Evolutionary conservation across 768 basidiomycete species (phyloP), one percentile per base, ranked within the genome.

Genomic region (Xerocomellus dryophilus): DNA sequence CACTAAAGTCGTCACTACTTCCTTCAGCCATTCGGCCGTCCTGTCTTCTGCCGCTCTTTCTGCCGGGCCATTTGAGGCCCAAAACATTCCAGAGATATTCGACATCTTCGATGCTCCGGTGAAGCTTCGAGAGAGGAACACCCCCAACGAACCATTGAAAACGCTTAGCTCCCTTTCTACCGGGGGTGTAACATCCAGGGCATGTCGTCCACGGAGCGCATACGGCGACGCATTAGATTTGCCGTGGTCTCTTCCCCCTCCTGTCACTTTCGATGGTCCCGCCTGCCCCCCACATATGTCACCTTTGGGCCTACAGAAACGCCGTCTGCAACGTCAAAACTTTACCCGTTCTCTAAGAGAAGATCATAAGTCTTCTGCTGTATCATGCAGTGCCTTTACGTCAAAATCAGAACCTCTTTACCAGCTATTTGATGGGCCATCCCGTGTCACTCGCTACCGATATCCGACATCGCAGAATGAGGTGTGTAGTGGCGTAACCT

Each of bases 71-170:
- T 46, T 45, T 11, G 54, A 39, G 15, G 36, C 35, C 38, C 49
- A 67, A 21, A 61, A 58, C 15, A 51, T 67, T 18, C 66, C 66
- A 11, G 70, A 68, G 40, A 77, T 79, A 44, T 74, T 77, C 56
- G 80, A 81, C 62, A 79, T 82, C 53, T 80, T 80, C 60, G 80
- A 82, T 53, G 79, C 73, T 21, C 77, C 79, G 1, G 65, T 66
- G 32, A 66, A 66, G 29, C 72, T 78, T 20, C 69, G 73, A 18
- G 74, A 74, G 55, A 73, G 69, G 29, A 67, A 61, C 54, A 54
- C 61, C 49, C 53, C 69, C 61, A 44, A 69, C 47, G 41, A 62
- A 50, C 36, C 60, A 43, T 53, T 61, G 8, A 36, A 57, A 8
- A 29, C 56, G 34, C 31, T 53, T 20, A 47, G 49, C 38, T 14